Percentiles rank a stretch among this genome's conserved stretches.
These are phyloP conservation scores for Discostella pseudostelligera DNA, from an alignment of 108 stramenopile species.

Conservation along the genomic window DNA sequence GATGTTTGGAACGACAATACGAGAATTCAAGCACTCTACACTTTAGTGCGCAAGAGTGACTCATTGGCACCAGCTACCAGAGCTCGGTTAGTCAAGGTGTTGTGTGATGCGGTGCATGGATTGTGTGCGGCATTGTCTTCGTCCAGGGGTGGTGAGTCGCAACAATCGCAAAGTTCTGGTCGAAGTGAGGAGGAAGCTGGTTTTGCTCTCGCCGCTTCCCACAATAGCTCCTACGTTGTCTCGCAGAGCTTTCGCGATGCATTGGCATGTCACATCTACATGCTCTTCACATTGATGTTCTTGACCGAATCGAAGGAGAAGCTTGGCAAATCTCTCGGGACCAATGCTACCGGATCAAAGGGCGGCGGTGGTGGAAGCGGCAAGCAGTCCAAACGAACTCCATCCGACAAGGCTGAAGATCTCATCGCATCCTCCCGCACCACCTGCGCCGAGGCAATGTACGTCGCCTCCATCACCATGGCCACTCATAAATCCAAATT, in stretches of 20 bases:
- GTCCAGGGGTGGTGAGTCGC: background rate
- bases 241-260: slow-evolving; percentile 77
- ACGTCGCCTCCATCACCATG: slow-evolving; percentile 65
- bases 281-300: slow-evolving; percentile 88
- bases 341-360: slow-evolving; percentile 16
- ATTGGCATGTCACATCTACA: slow-evolving; percentile 80
- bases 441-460: slow-evolving; percentile 65
- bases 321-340: slow-evolving; percentile 39
- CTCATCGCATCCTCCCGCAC: slow-evolving; percentile 36
- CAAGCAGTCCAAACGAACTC: slow-evolving; percentile 22
- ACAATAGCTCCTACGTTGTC: slow-evolving; percentile 39
- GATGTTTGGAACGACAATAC: slow-evolving; percentile 63
- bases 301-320: slow-evolving; percentile 77
- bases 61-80: slow-evolving; percentile 57
- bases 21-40: slow-evolving; percentile 77
- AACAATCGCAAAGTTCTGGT: slow-evolving; percentile 13
- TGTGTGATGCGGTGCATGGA: slow-evolving; percentile 60
- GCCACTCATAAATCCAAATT: slow-evolving; percentile 47
- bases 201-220: background rate
- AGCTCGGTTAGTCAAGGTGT: slow-evolving; percentile 50
- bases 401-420: slow-evolving; percentile 40
- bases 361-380: background rate
- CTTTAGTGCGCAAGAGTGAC: slow-evolving; percentile 66
- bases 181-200: slow-evolving; percentile 9
- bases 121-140: slow-evolving; percentile 51